phyloP scores from a whole-genome alignment of 2,329 filamentous ascomycete species.

The Tolypocladium cylindrosporum region DNA sequence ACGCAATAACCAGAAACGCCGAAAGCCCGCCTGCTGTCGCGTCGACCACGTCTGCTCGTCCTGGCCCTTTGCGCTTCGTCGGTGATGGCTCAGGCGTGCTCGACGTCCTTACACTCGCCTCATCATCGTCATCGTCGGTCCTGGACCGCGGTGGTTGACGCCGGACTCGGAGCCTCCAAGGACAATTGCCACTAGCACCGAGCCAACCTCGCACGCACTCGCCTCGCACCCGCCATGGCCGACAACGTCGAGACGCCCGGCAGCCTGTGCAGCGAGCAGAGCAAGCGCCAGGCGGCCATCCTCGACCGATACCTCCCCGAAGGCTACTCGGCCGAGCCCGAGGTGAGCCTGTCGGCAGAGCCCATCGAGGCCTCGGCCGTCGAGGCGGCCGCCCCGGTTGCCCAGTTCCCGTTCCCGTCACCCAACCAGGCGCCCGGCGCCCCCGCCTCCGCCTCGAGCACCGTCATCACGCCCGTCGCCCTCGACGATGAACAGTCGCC shows the following conservation, averaged over 20 bases:
- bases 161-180: neutral
- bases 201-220: neutral
- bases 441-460: conserved; percentile 8
- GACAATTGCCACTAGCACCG: neutral
- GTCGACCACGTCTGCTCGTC: neutral
- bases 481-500: conserved; percentile 7
- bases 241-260: conserved; percentile 14
- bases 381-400: neutral
- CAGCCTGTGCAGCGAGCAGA: conserved; percentile 16
- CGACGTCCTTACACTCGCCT: neutral
- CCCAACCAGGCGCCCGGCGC: conserved; percentile 5
- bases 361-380: conserved; percentile 5
- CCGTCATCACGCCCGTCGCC: conserved; percentile 4
- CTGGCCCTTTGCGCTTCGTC: neutral
- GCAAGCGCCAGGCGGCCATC: conserved; percentile 22
- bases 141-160: neutral
- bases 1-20: neutral
- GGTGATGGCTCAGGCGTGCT: neutral
- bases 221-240: conserved; percentile 11
- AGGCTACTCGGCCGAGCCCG: conserved; percentile 27
- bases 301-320: conserved; percentile 27
- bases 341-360: conserved; percentile 19
- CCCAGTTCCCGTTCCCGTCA: neutral
- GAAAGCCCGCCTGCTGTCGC: neutral
- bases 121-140: neutral